Conservation (phyloP, 139 green algal species). For the Coelastrella sp. region DNA sequence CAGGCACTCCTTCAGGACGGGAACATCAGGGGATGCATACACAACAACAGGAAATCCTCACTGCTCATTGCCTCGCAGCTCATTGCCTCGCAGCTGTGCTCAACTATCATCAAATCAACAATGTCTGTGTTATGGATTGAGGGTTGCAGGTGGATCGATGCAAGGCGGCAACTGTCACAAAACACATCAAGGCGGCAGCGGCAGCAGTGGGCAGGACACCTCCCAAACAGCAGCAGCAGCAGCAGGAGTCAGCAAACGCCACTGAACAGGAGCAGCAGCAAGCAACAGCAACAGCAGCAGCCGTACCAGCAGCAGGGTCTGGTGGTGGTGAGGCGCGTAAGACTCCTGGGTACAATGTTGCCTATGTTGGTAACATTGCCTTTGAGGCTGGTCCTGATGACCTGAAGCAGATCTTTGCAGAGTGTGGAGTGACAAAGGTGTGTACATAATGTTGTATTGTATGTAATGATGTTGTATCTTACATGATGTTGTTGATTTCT, state of each 20-base stretch:
- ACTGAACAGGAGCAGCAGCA: background rate
- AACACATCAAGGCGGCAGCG: slow-evolving; percentile 5
- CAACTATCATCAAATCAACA: background rate
- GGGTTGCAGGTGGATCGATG: slow-evolving; percentile 62
- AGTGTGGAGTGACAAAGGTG: slow-evolving; percentile 66
- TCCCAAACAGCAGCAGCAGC: slow-evolving; percentile 13
- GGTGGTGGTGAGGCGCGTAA: slow-evolving; percentile 47
- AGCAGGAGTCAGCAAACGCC: background rate
- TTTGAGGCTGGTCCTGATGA: slow-evolving; percentile 72
- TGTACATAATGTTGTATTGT: background rate
- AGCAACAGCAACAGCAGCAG: background rate
- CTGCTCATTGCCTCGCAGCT: no score
- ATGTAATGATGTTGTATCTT: background rate
- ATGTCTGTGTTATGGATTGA: background rate
- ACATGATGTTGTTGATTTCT: background rate
- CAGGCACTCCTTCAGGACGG: no score
- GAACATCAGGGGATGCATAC: no score
- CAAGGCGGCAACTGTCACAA: slow-evolving; percentile 45
- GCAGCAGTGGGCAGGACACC: background rate
- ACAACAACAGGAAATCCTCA: no score
- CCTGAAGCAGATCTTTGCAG: slow-evolving; percentile 73
- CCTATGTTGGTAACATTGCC: slow-evolving; percentile 86
- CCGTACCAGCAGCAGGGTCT: background rate
- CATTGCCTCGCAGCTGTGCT: no score
- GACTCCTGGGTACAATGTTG: slow-evolving; percentile 81